Conservation (phyloP, 2,329 filamentous ascomycete genomes). For the Paracoccidioides brasiliensis region DNA sequence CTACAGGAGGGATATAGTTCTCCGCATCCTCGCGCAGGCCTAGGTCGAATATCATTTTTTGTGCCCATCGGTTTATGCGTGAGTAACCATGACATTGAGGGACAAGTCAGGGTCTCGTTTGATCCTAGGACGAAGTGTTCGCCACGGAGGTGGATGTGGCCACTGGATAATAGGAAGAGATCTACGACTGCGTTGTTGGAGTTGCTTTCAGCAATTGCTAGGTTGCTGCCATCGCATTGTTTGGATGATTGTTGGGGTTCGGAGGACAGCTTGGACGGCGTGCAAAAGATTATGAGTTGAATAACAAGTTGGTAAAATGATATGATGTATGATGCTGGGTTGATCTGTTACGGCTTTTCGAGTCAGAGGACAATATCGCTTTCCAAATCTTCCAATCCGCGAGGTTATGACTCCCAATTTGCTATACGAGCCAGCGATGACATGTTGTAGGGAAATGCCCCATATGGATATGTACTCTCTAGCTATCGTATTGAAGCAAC, state of each 20-base stretch:
- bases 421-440: no score
- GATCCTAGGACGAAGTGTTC: constrained; percentile 1
- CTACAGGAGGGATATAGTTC: constrained; percentile 15
- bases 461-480: no score
- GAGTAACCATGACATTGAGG: constrained; percentile 7
- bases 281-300: no score
- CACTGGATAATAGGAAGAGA: constrained; percentile 1
- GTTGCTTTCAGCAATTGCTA: background rate
- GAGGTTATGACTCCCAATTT: no score
- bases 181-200: background rate
- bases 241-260: background rate
- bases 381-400: no score
- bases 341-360: no score
- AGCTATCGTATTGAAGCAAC: no score
- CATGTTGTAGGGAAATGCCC: no score
- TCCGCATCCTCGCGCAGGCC: constrained; percentile 21
- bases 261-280: no score
- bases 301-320: no score
- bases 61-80: constrained; percentile 4
- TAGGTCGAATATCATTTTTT: constrained; percentile 20
- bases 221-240: background rate
- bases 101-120: background rate
- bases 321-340: no score
- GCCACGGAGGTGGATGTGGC: constrained; percentile 3
- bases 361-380: no score